These are phyloP conservation scores for Leccinum uliginosum DNA, from an alignment of 768 basidiomycete species.

Conservation along the genomic window DNA sequence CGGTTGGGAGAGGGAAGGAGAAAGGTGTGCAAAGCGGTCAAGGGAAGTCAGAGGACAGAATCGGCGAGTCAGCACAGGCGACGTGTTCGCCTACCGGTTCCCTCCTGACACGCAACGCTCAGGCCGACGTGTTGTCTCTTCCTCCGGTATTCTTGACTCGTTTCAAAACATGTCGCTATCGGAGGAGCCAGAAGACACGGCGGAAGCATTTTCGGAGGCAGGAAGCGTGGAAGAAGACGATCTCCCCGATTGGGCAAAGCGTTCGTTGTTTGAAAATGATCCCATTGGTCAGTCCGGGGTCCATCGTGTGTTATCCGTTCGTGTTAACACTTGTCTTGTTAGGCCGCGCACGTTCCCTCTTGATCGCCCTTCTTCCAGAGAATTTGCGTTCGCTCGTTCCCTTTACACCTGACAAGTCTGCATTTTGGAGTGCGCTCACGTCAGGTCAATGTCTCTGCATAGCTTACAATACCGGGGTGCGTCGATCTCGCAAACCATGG, in stretches of 20 bases:
- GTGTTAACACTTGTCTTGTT: conserved; percentile 4
- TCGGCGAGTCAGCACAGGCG: conserved; percentile 28
- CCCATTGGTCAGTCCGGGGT: conserved; percentile 52
- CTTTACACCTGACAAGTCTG: conserved; percentile 26
- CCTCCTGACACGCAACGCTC: conserved; percentile 17
- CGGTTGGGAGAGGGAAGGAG: conserved; percentile 46
- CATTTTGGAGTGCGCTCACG: conserved; percentile 53
- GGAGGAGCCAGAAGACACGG: conserved; percentile 57
- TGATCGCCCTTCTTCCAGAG: conserved; percentile 57
- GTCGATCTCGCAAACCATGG: conserved; percentile 81
- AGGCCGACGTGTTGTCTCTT: conserved; percentile 51
- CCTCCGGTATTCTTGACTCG: conserved; percentile 50
- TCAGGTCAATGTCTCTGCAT: conserved; percentile 79
- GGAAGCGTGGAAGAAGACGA: conserved; percentile 62
- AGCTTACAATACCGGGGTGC: conserved; percentile 77
- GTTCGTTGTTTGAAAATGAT: conserved; percentile 49
- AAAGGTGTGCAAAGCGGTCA: conserved; percentile 42
- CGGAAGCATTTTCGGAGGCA: conserved; percentile 36
- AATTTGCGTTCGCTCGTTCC: conserved; percentile 42
- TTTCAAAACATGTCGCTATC: conserved; percentile 45
- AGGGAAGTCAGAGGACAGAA: conserved; percentile 37
- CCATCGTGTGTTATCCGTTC: conserved; percentile 1
- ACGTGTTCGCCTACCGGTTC: conserved; percentile 24
- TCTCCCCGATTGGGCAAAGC: conserved; percentile 75
- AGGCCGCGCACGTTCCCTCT: conserved; percentile 65